Evolutionary conservation across 2,329 filamentous ascomycete genomes (phyloP), one percentile per base, ranked within the genome.

Genomic region (Talaromyces sp.): DNA sequence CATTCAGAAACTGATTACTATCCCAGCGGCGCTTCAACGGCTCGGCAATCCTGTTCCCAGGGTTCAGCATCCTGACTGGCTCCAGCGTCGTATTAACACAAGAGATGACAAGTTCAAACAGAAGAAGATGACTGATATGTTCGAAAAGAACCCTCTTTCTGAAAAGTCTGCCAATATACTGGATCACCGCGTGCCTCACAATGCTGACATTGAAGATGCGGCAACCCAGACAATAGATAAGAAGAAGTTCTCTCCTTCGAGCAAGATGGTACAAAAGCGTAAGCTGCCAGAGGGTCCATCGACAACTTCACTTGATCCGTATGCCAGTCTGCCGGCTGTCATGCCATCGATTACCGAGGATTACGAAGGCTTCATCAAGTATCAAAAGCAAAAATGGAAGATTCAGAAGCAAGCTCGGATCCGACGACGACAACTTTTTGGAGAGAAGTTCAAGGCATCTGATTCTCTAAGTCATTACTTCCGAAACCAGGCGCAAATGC

Each of bases 301-400:
- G 63, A 75, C 80, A 33, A 84, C 87, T 46, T 84, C 82, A 2
- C 75, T 82, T 0, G 89, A 97, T 68, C 91, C 91, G 0, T 95
- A 91, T 72, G 87, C 91, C 28, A 84, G 84, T 22, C 80, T 99
- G 13, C 94, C 94, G 0, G 84, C 88, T 61, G 81, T 84, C 41
- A 95, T 96, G 88, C 93, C 94, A 1, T 84, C 83, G 22, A 89
- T 94, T 19, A 89, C 86, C 0, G 85, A 94, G 51, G 88, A 99
- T 72, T 99, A 99, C 65, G 78, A 84, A 17, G 90, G 84, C 0
- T 99, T 96, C 79, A 73, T 99, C 55, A 82, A 88, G 68, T 97
- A 97, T 68, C 94, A 99, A 71, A 99, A 99, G 75, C 85, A 92
- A 76, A 99, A 99, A 74, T 99, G 94, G 94, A 97, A 93, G 77